Base-by-base conservation (phyloP, 371 early-diverging fungal species). In the Mortierella sp. region DNA sequence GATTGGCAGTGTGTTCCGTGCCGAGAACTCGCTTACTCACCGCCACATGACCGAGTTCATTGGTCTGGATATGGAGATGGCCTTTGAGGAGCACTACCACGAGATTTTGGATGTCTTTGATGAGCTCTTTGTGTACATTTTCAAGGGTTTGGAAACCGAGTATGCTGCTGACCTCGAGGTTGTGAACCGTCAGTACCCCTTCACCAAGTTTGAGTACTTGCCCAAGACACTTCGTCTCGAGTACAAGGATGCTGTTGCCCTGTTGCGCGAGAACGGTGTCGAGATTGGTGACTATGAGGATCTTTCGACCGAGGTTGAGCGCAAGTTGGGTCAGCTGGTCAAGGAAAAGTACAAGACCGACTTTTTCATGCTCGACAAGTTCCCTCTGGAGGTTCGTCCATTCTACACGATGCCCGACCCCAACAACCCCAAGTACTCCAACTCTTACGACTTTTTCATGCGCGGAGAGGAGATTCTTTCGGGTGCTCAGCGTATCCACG, bases 401-500 rank as follows among this genome's bases (percentile, higher is more conserved):
- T 99, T 99, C 91, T 99, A 99, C 91, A 99, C 99, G 28, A 99
- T 98, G 96, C 97, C 97, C 43, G 97, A 98, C 85, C 94, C 98
- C 29, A 75, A 86, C 30, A 84, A 92, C 70, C 90, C 92, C 62
- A 89, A 89, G 62, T 98, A 97, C 87, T 96, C 98, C 74, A 98
- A 99, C 92, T 99, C 99, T 25, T 99, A 99, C 85, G 99, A 99
- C 89, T 98, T 99, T 86, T 99, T 99, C 88, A 92, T 99, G 85
- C 92, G 99, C 66, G 99, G 99, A 64, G 99, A 99, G 84, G 99
- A 99, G 85, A 98, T 99, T 81, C 86, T 99, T 74, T 99, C 99
- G 46, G 99, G 99, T 62, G 99, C 99, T 28, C 99, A 99, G 88
- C 97, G 99, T 91, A 91, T 99, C 68, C 99, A 98, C 82, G 95